Conservation (phyloP, 495 filamentous ascomycete species). For the Podospora tetraspora region DNA sequence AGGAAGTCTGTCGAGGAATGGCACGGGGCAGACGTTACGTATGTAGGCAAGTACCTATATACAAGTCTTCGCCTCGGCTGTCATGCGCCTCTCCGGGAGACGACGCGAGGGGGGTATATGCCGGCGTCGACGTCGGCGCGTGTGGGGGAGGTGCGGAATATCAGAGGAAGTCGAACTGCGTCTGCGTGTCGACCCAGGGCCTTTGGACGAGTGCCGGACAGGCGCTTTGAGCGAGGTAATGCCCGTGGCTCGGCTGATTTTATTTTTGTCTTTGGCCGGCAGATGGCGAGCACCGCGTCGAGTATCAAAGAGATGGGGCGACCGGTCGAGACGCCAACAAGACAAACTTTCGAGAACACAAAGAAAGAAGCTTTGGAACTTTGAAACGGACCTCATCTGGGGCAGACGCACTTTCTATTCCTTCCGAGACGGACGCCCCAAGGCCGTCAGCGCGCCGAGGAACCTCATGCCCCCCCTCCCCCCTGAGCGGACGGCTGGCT, state of each 20-base stretch:
- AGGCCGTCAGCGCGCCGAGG: not conserved
- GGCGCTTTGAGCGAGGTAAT: not conserved
- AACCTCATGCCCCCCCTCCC: not conserved
- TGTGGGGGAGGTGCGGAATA: not conserved
- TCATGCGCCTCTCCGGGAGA: not conserved
- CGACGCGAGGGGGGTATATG: not conserved
- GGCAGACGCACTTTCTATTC: not conserved
- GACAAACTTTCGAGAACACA: not conserved
- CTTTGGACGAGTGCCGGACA: not conserved
- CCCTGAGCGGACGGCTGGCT: not conserved
- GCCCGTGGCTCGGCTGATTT: not conserved
- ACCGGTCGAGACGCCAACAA: not conserved
- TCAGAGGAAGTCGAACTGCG: not conserved
- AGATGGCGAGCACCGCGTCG: not conserved
- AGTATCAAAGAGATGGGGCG: not conserved
- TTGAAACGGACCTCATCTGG: not conserved
- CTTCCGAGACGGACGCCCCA: not conserved
- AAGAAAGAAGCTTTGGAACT: not conserved
- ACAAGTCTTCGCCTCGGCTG: not conserved
- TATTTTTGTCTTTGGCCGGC: not conserved
- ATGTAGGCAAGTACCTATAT: not conserved
- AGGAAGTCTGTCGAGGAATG: not conserved
- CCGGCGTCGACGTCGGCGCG: not conserved
- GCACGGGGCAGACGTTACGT: not conserved
- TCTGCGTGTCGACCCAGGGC: not conserved